These are phyloP conservation scores for Paraphoma sp. DNA, from an alignment of 2,329 filamentous ascomycete genomes.

Conservation along the genomic window DNA sequence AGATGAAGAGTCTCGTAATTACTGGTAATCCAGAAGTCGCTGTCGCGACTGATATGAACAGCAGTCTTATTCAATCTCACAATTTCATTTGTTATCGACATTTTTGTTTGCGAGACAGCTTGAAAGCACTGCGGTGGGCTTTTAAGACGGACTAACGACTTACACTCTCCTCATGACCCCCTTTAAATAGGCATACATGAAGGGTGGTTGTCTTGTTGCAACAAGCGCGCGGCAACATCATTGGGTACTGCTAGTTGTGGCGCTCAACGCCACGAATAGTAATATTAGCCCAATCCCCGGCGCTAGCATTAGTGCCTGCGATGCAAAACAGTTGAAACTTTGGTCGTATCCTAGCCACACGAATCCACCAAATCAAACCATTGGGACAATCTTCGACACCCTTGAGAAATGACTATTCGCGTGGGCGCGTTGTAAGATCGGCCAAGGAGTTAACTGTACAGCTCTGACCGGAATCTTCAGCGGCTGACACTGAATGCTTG, in stretches of 20 bases:
- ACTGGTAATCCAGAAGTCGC: conserved; percentile 6
- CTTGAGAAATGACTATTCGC: no score
- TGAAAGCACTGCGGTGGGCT: neutral
- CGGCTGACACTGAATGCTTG: no score
- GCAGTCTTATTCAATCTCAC: neutral
- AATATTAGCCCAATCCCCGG: neutral
- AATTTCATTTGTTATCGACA: neutral
- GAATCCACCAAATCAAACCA: no score
- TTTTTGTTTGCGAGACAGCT: neutral
- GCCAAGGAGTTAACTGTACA: no score
- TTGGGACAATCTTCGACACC: no score
- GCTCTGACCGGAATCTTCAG: no score
- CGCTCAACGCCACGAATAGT: neutral
- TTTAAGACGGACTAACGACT: neutral
- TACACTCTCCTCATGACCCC: neutral
- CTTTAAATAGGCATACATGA: neutral
- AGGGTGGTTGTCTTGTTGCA: neutral
- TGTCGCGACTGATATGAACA: neutral
- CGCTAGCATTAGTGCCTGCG: neutral
- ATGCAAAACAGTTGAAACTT: neutral
- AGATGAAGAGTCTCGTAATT: conserved; percentile 10
- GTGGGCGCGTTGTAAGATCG: no score
- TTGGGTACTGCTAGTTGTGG: neutral
- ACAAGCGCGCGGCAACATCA: neutral
- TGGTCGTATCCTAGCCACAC: no score